phyloP scores from a whole-genome alignment of 371 early-diverging fungal species.

The Globomyces sp. region DNA sequence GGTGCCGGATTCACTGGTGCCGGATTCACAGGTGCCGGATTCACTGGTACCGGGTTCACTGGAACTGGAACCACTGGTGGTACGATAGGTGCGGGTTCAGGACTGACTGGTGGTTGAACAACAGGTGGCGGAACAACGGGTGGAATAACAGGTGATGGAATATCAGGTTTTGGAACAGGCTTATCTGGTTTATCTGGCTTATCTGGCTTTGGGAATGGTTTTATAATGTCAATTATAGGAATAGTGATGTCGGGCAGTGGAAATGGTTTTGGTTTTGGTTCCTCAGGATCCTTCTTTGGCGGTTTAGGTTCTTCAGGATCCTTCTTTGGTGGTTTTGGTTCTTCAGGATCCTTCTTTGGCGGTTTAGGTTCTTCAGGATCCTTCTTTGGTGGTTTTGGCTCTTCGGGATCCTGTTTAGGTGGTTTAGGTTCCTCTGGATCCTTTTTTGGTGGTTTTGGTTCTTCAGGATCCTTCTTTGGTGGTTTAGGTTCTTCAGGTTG shows the following conservation, averaged over 20 bases:
- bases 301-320: neutral
- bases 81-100: neutral
- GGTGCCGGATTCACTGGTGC: too few relatives aligned
- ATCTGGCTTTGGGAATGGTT: too few relatives aligned
- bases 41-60: too few relatives aligned
- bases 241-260: too few relatives aligned
- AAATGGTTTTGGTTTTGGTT: too few relatives aligned
- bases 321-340: neutral
- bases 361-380: too few relatives aligned
- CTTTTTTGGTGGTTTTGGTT: neutral
- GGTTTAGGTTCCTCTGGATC: neutral
- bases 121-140: neutral
- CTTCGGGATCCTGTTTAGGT: neutral
- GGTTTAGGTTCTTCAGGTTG: neutral
- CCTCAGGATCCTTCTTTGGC: too few relatives aligned
- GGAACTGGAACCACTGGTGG: neutral
- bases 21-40: too few relatives aligned
- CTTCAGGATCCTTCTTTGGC: neutral
- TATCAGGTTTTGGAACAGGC: neutral
- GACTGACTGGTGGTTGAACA: neutral
- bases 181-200: neutral
- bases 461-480: neutral
- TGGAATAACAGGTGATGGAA: constrained; percentile 1
- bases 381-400: neutral
- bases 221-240: too few relatives aligned